phyloP scores from a whole-genome alignment of 164 flowering plant genomes.

The Nymphaea colorata region DNA sequence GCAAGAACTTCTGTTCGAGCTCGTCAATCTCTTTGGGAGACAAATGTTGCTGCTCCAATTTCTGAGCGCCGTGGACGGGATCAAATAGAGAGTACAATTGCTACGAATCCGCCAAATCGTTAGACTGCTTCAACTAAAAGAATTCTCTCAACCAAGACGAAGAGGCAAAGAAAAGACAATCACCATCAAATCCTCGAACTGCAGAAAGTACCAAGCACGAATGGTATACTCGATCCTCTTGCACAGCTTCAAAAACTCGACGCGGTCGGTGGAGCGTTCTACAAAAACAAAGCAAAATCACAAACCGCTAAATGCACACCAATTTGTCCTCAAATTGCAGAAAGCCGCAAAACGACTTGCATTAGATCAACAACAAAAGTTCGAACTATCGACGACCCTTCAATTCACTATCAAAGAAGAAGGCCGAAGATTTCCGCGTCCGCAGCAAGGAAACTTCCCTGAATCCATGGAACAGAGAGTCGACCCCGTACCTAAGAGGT shows the following conservation, averaged over 20 bases:
- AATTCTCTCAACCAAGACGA: not conserved
- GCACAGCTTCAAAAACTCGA: conserved; percentile 81
- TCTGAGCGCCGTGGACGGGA: conserved; percentile 64
- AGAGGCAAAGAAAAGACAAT: not conserved
- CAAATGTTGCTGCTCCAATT: conserved; percentile 67
- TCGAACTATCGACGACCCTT: not conserved
- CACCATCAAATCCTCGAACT: conserved; percentile 94
- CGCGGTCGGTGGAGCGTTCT: conserved; percentile 59
- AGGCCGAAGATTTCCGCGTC: not conserved
- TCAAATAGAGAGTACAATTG: conserved; percentile 88
- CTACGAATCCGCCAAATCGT: conserved; percentile 24
- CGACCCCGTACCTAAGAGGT: conserved; percentile 53
- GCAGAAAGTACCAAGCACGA: conserved; percentile 91
- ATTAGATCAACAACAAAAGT: not conserved
- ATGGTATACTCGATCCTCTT: conserved; percentile 87
- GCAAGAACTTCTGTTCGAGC: conserved; percentile 82
- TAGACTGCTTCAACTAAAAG: not conserved
- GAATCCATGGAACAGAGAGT: too few species aligned
- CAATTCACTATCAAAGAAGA: too few species aligned
- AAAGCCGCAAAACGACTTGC: too few species aligned
- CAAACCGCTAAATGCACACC: not conserved
- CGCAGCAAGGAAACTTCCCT: not conserved
- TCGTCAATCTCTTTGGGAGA: conserved; percentile 53
- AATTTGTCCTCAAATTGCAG: too few species aligned
- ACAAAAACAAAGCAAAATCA: conserved; percentile 3